These are phyloP conservation scores for Ophiocordyceps sinensis DNA, from an alignment of 2,329 filamentous ascomycete species.

Conservation along the genomic window DNA sequence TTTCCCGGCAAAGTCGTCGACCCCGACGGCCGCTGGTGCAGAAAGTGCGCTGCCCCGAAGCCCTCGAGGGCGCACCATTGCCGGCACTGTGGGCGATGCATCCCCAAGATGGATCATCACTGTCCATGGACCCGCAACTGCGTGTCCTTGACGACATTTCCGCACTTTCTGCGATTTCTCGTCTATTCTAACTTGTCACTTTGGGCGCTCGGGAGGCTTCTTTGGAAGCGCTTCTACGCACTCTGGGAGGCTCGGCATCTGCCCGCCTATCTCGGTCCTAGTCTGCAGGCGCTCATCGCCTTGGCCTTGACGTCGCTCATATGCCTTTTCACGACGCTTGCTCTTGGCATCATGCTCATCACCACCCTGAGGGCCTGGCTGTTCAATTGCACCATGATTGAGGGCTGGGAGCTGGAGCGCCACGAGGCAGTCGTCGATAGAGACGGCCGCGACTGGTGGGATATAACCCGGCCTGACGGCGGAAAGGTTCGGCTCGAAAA, in stretches of 20 bases:
- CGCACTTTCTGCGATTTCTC: slow-evolving; percentile 70
- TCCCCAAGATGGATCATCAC: slow-evolving; percentile 76
- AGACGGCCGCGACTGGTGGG: slow-evolving; percentile 30
- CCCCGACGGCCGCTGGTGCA: slow-evolving; percentile 46
- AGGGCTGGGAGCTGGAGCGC: slow-evolving; percentile 58
- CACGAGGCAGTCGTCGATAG: slow-evolving; percentile 42
- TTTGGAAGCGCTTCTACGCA: slow-evolving; percentile 41
- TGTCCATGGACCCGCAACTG: slow-evolving; percentile 79
- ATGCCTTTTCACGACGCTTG: slow-evolving; percentile 45
- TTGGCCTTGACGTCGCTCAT: slow-evolving; percentile 46
- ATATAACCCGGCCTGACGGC: slow-evolving; percentile 18
- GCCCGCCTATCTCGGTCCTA: slow-evolving; percentile 62
- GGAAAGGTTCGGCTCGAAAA: slow-evolving; percentile 36
- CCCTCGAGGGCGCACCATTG: slow-evolving; percentile 73
- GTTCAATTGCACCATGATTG: slow-evolving; percentile 67
- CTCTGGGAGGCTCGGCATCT: slow-evolving; percentile 53
- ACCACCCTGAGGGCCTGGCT: slow-evolving; percentile 46
- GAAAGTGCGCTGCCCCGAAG: slow-evolving; percentile 60
- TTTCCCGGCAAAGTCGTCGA: slow-evolving; percentile 24
- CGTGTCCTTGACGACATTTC: slow-evolving; percentile 68
- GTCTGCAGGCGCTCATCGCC: slow-evolving; percentile 39
- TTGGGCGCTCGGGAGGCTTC: slow-evolving; percentile 43
- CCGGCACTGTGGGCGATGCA: slow-evolving; percentile 57
- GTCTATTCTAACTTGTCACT: slow-evolving; percentile 52
- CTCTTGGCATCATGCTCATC: slow-evolving; percentile 49